Base-by-base conservation (phyloP, 371 early-diverging fungal genomes). In the Mucor racemosus region DNA sequence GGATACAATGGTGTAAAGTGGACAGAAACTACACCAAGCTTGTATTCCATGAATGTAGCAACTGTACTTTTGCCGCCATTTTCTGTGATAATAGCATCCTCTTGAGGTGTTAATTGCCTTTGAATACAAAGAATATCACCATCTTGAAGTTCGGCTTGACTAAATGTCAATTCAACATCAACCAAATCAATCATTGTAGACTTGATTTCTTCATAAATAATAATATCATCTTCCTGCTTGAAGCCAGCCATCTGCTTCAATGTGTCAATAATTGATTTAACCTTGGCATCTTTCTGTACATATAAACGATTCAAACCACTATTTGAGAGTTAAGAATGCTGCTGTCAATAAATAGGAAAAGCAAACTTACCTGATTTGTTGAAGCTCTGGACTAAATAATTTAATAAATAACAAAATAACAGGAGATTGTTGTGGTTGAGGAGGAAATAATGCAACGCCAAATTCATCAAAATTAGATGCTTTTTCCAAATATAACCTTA, bases 61-160 rank as follows among this genome's bases (percentile, higher is more conserved):
- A 92, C 91, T 7, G 82, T 83, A 7, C 76, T 68, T 56, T 82
- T 74, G 8, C 72, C 64, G 2, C 71, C 78, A 36, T 75, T 64
- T n/a, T 65, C 46, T 39, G 59, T 9, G 10, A 73, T 55, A 3
- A 65, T 34, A 0, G 54, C 82, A 31, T 84, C 85, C 85, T 92
- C 89, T 44, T 86, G 79, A 3, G 76, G 68, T 0, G 81, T 69
- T 35, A 90, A 36, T 9, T 77, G 79, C 39, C 76, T 80, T 74
- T 95, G 96, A 73, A 91, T 90, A 71, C 91, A 91, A 59, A 97
- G 86, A 60, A 97, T 97, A 75, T 97, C 97, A 15, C 99, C 98
- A 62, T 90, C 80, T 67, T 92, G 92, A 53, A 97, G 84, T 71
- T 97, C 97, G 33, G 94, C 88, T 40, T 82, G 74, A 7, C 60